These are phyloP conservation scores for Datisca glomerata DNA, from an alignment of 306 rosid genomes.

Conservation along the genomic window DNA sequence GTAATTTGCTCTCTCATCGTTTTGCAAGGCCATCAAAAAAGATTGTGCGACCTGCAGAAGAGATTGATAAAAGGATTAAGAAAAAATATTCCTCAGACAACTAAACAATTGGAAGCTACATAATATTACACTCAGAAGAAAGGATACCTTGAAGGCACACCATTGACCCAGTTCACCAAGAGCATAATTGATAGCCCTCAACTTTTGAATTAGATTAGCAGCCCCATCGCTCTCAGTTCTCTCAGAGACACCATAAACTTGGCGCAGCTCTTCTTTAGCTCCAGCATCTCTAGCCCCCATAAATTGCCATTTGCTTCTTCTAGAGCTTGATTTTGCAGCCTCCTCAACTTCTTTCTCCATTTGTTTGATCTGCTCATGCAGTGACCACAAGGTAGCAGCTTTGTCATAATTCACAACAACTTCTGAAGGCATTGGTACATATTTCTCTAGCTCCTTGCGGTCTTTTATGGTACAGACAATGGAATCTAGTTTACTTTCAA, in stretches of 20 bases:
- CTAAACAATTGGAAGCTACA: slow-evolving; percentile 9
- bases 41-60: slow-evolving; percentile 77
- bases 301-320: slow-evolving; percentile 98
- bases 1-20: slow-evolving; percentile 96
- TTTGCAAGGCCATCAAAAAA: slow-evolving; percentile 90
- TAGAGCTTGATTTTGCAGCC: slow-evolving; percentile 87
- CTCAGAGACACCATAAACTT: slow-evolving; percentile 98
- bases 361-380: slow-evolving; percentile 90
- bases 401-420: slow-evolving; percentile 84
- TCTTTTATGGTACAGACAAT: slow-evolving; percentile 91
- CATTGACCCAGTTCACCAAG: slow-evolving; percentile 97
- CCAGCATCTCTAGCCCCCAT: slow-evolving; percentile 99
- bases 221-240: slow-evolving; percentile 99
- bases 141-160: slow-evolving; percentile 95
- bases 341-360: slow-evolving; percentile 97
- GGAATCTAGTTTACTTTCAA: slow-evolving; percentile 97
- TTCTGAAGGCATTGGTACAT: slow-evolving; percentile 97
- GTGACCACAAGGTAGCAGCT: slow-evolving; percentile 87
- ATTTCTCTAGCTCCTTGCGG: slow-evolving; percentile 94
- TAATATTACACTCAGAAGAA: no score
- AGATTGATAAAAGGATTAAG: slow-evolving; percentile 9
- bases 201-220: slow-evolving; percentile 83
- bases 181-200: slow-evolving; percentile 98
- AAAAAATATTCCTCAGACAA: slow-evolving; percentile 3
- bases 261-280: slow-evolving; percentile 89